Percentiles rank a stretch among this genome's conserved stretches.
Conservation (phyloP, 2,329 filamentous ascomycete genomes). For the Capronia americana region DNA sequence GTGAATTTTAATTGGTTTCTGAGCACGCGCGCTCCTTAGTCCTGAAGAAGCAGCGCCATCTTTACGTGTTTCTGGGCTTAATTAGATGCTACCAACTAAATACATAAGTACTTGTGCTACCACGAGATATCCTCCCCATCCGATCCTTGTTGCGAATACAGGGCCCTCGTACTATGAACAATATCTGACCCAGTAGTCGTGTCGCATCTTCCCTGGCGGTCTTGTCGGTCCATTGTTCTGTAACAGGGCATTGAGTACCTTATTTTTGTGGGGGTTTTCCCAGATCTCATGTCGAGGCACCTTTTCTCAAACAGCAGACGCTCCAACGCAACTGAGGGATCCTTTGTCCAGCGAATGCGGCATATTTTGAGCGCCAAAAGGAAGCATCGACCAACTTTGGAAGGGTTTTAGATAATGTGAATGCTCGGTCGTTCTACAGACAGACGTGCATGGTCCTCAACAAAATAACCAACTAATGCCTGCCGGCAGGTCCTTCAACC, state of each 20-base stretch:
- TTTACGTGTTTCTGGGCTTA: constrained; percentile 1
- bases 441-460: neutral
- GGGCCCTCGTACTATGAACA: neutral
- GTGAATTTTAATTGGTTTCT: neutral
- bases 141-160: neutral
- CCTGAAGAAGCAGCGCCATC: neutral
- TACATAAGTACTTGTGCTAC: no score
- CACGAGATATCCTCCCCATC: no score
- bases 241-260: neutral
- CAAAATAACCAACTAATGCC: neutral
- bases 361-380: neutral
- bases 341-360: neutral
- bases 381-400: neutral
- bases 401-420: neutral
- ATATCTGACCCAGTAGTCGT: neutral
- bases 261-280: neutral
- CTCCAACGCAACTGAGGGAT: neutral
- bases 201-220: neutral
- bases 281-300: no score
- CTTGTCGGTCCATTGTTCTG: neutral
- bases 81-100: neutral
- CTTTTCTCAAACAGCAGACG: neutral
- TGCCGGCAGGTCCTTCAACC: neutral
- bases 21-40: neutral
- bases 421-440: neutral